These are phyloP conservation scores for Dalbergia cochinchinensis DNA, from an alignment of 306 rosid species.

Conservation along the genomic window DNA sequence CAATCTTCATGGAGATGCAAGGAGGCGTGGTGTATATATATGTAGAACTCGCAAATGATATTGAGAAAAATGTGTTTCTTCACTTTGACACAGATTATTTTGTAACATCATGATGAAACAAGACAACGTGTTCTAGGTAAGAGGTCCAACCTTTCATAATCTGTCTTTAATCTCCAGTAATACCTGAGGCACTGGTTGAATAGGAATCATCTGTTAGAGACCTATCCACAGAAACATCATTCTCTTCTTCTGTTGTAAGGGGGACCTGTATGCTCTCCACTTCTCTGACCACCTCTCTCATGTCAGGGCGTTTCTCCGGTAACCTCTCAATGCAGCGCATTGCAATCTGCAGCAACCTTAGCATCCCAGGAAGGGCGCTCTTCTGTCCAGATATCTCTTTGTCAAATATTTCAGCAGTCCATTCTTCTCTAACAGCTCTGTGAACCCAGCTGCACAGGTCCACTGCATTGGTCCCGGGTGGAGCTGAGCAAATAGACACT, in stretches of 20 bases:
- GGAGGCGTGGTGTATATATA: too few relatives aligned
- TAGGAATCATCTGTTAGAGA: slow-evolving; percentile 67
- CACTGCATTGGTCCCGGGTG: slow-evolving; percentile 62
- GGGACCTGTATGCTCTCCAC: slow-evolving; percentile 57
- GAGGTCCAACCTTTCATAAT: not conserved
- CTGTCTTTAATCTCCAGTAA: slow-evolving; percentile 56
- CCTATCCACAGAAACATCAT: slow-evolving; percentile 61
- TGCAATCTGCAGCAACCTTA: slow-evolving; percentile 73
- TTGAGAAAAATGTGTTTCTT: not conserved
- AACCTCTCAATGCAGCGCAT: slow-evolving; percentile 65
- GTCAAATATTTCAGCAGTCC: slow-evolving; percentile 93
- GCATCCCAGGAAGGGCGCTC: slow-evolving; percentile 67
- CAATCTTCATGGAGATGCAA: too few relatives aligned
- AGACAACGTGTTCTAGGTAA: not conserved
- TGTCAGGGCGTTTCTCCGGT: slow-evolving; percentile 74
- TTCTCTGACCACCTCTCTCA: slow-evolving; percentile 70
- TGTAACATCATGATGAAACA: not conserved
- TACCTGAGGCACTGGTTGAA: slow-evolving; percentile 55
- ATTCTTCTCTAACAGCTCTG: slow-evolving; percentile 82
- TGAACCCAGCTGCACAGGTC: slow-evolving; percentile 77
- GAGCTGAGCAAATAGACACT: slow-evolving; percentile 60
- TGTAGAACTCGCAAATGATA: too few relatives aligned
- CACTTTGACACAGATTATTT: not conserved
- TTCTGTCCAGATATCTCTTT: slow-evolving; percentile 57
- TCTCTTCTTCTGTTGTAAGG: slow-evolving; percentile 51